A percentile compares a stretch with the other conserved stretches of the same genome.
These are phyloP conservation scores for Clitocybe nebularis DNA, from an alignment of 1,284 basidiomycete species.

Conservation along the genomic window DNA sequence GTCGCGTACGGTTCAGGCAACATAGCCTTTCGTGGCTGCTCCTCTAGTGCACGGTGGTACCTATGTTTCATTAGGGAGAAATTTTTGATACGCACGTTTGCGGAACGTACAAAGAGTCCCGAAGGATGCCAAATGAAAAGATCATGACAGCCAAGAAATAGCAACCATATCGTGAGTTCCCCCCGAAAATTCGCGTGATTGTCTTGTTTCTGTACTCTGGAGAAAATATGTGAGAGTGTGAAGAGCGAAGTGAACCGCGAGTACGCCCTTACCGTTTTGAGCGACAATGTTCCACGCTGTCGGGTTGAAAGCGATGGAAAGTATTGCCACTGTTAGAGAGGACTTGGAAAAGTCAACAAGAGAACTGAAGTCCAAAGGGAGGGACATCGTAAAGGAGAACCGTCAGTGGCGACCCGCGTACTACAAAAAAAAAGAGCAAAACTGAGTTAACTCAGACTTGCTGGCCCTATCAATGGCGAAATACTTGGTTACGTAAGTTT, in stretches of 20 bases:
- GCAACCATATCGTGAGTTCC: constrained; percentile 73
- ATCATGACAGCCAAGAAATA: constrained; percentile 92
- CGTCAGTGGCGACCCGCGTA: too few species aligned
- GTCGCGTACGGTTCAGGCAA: constrained; percentile 60
- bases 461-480: too few species aligned
- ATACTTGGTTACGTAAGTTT: too few species aligned
- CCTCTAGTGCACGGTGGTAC: constrained; percentile 66
- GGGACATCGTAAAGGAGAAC: constrained; percentile 11
- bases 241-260: constrained; percentile 20
- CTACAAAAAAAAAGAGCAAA: too few species aligned
- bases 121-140: constrained; percentile 80
- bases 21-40: constrained; percentile 63
- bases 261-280: constrained; percentile 65
- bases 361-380: constrained; percentile 15
- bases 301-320: constrained; percentile 83
- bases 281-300: constrained; percentile 96
- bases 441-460: too few species aligned
- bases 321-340: constrained; percentile 63
- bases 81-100: neutral
- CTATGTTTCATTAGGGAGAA: constrained; percentile 31
- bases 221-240: constrained; percentile 3
- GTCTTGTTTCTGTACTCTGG: constrained; percentile 87
- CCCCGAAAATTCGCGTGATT: constrained; percentile 77
- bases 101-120: constrained; percentile 78
- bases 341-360: constrained; percentile 58